Base-by-base conservation (phyloP, 148 eudicot species). In the Rhododendron ferrugineum region DNA sequence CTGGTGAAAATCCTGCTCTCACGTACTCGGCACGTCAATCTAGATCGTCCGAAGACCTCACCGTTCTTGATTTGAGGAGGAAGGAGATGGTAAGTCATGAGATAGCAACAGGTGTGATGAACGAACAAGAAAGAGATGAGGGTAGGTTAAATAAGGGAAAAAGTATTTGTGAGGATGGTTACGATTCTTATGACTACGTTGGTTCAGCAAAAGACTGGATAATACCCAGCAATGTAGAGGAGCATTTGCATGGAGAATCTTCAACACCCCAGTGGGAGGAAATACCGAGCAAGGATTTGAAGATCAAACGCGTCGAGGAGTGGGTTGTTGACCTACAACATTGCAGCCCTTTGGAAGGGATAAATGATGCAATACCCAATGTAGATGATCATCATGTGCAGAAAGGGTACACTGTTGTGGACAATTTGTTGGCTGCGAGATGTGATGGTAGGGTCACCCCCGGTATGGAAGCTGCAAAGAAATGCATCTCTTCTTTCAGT, bases 301-400 rank as follows among this genome's bases (percentile, higher is more conserved):
- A 89, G 92, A 87, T 84, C 30, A 92, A 90, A 82, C 92, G 94
- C 54, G 91, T 94, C 60, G 93, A 95, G 88, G 93, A 90, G 10
- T 95, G 98, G 98, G 96, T 95, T 54, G 82, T 78, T 68, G 92
- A 91, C 89, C 96, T 95, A 88, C 94, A 94, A 90, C 91, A 94
- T 73, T 91, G 89, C 86, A 79, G 85, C 60, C 91, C 94, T 50
- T 84, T 90, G 80, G 95, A 94, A 88, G 96, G 88, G 56, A 87
- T 85, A 28, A 78, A 78, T 82, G 96, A 89, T 81, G 83, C 5
- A 66, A 78, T 79, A 32, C 79, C 86, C 60, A 60, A 84, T 79
- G 54, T 85, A 30, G 66, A 60, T 85, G 88, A 87, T 62, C 82
- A 54, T 75, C 88, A 86, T 80, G 83, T 34, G n/a, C 52, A 88